Evolutionary conservation across 1,284 basidiomycete species (phyloP).

Genomic region (Veloboletus limbatus): DNA sequence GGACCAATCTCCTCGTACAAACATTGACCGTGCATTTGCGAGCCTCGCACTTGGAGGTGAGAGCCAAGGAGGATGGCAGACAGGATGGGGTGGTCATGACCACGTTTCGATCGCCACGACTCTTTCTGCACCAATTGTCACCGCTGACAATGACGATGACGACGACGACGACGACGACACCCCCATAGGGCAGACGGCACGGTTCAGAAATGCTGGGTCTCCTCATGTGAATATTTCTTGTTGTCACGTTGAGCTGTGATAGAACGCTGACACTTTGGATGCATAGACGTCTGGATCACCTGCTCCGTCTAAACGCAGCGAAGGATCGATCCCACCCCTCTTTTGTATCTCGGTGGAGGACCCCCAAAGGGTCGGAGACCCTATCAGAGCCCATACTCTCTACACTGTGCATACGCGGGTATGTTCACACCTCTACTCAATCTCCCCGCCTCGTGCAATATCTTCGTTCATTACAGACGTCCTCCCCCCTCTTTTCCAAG

Average conservation of each 20-base stretch:
- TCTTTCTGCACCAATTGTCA: constrained; percentile 12
- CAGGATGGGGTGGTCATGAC: constrained; percentile 40
- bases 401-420: constrained; percentile 91
- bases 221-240: constrained; percentile 21
- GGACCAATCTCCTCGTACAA: constrained; percentile 39
- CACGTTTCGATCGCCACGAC: constrained; percentile 6
- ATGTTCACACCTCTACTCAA: constrained; percentile 23
- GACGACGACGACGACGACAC: constrained; percentile 75
- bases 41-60: constrained; percentile 64
- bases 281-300: constrained; percentile 21
- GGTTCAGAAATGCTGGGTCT: constrained; percentile 33
- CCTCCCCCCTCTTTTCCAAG: constrained; percentile 78
- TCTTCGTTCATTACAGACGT: constrained; percentile 52
- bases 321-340: constrained; percentile 50
- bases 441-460: not conserved
- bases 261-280: constrained; percentile 6
- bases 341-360: constrained; percentile 88
- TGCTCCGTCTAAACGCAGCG: constrained; percentile 29
- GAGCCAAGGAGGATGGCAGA: constrained; percentile 54
- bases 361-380: constrained; percentile 91
- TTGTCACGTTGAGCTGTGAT: not conserved
- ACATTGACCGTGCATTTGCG: constrained; percentile 49
- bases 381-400: constrained; percentile 88
- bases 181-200: constrained; percentile 59
- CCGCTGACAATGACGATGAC: constrained; percentile 46